Evolutionary conservation across 495 filamentous ascomycete species (phyloP).

Genomic region (Barbatosphaeria neglecta): DNA sequence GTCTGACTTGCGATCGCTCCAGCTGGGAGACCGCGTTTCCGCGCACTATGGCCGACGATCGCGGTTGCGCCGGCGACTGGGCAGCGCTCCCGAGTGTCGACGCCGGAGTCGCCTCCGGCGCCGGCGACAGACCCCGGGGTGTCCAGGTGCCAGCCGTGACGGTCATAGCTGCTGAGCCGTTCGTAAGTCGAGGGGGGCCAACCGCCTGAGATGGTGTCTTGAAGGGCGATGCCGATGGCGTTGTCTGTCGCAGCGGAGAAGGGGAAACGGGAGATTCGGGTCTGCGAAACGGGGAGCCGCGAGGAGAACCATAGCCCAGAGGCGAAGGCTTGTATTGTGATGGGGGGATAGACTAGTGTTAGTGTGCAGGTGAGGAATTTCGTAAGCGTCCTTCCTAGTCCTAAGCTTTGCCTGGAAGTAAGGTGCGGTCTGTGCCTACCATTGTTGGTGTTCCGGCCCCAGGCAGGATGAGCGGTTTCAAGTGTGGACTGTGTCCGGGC

Average conservation of each 20-base stretch:
- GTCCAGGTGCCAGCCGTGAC: conserved; percentile 16
- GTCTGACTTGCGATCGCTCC: conserved; percentile 54
- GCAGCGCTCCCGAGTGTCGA: conserved; percentile 8
- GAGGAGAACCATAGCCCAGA: conserved; percentile 54
- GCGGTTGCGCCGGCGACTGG: neutral
- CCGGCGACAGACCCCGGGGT: conserved; percentile 13
- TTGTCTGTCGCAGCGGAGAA: conserved; percentile 35
- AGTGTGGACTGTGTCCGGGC: too few species aligned
- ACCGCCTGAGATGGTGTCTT: conserved; percentile 20
- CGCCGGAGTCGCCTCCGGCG: conserved; percentile 13
- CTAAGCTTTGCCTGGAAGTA: neutral
- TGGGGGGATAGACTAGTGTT: conserved; percentile 32
- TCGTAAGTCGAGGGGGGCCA: conserved; percentile 27
- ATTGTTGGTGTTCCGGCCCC: too few species aligned
- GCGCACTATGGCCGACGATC: conserved; percentile 3
- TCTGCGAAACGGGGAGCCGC: conserved; percentile 66
- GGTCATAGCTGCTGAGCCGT: conserved; percentile 14
- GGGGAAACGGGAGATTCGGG: conserved; percentile 43
- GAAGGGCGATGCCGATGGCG: conserved; percentile 33
- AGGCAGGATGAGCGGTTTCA: too few species aligned
- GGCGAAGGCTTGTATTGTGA: conserved; percentile 59
- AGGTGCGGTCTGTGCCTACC: too few species aligned
- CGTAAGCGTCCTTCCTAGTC: neutral
- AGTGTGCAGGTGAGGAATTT: too few species aligned
- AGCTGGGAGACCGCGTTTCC: conserved; percentile 51